Evolutionary conservation across 2,329 filamentous ascomycete species (phyloP).

Genomic region (Huntiella abstrusa): DNA sequence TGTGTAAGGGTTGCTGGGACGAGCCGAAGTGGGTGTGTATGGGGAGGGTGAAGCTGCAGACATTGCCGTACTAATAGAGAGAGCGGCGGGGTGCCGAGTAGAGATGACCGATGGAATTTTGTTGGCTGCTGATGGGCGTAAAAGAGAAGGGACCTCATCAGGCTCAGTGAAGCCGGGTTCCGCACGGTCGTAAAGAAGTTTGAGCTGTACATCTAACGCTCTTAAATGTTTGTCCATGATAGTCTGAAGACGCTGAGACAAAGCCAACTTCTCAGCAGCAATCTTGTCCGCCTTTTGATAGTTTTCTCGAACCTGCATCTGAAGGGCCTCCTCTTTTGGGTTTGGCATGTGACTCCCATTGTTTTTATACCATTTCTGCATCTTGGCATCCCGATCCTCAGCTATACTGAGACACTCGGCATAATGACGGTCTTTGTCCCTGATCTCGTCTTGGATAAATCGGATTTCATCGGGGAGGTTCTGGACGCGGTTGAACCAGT

Average conservation of each 20-base stretch:
- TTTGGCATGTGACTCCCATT: slow-evolving; percentile 57
- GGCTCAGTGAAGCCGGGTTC: slow-evolving; percentile 44
- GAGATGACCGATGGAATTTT: slow-evolving; percentile 17
- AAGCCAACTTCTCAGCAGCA: slow-evolving; percentile 53
- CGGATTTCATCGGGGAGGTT: slow-evolving; percentile 69
- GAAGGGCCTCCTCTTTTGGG: slow-evolving; percentile 53
- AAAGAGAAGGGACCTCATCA: slow-evolving; percentile 42
- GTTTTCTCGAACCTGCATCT: slow-evolving; percentile 46
- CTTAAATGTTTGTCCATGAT: slow-evolving; percentile 43
- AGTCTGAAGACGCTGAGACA: slow-evolving; percentile 44
- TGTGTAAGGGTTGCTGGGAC: slow-evolving; percentile 15
- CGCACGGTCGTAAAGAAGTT: slow-evolving; percentile 38
- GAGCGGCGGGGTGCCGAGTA: slow-evolving; percentile 9
- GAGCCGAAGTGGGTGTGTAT: not conserved
- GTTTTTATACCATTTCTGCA: slow-evolving; percentile 65
- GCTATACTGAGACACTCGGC: slow-evolving; percentile 50
- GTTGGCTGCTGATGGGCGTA: slow-evolving; percentile 39
- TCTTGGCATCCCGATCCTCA: slow-evolving; percentile 50
- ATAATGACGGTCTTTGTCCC: slow-evolving; percentile 58
- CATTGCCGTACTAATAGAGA: slow-evolving; percentile 2
- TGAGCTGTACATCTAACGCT: slow-evolving; percentile 44
- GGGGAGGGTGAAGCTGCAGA: not conserved
- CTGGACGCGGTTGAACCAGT: slow-evolving; percentile 55
- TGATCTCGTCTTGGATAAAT: slow-evolving; percentile 68
- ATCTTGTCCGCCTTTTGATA: slow-evolving; percentile 51